These are phyloP conservation scores for Diaporthe sp. DNA, from an alignment of 2,329 filamentous ascomycete genomes.

Conservation along the genomic window DNA sequence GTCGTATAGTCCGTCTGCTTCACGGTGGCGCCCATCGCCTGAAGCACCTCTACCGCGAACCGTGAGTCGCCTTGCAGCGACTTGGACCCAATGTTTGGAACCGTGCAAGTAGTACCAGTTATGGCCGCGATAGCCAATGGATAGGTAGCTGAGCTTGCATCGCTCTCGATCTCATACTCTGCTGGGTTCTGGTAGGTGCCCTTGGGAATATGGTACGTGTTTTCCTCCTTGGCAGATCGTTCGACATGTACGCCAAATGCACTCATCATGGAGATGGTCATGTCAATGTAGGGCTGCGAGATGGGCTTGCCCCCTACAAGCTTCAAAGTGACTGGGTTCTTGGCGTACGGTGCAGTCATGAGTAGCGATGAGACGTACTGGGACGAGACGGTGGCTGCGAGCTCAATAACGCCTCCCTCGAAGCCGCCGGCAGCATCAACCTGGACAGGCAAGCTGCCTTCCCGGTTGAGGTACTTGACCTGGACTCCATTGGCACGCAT, in stretches of 20 bases:
- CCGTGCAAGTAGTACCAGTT: constrained; percentile 93
- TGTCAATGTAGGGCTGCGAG: constrained; percentile 96
- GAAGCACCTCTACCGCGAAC: constrained; percentile 90
- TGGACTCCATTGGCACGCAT: constrained; percentile 87
- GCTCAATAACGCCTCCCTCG: constrained; percentile 86
- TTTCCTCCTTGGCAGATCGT: constrained; percentile 80
- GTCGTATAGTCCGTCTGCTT: constrained; percentile 88
- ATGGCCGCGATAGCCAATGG: constrained; percentile 94
- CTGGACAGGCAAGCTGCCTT: constrained; percentile 85
- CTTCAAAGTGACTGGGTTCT: constrained; percentile 89
- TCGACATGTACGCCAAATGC: constrained; percentile 88
- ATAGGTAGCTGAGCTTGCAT: constrained; percentile 97
- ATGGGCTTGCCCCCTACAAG: constrained; percentile 98
- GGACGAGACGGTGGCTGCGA: constrained; percentile 96
- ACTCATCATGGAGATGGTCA: constrained; percentile 98
- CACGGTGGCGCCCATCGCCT: constrained; percentile 94
- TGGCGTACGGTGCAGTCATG: constrained; percentile 97
- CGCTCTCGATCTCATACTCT: constrained; percentile 94
- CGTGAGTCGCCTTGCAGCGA: constrained; percentile 95
- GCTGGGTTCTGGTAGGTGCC: constrained; percentile 85
- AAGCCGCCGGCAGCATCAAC: constrained; percentile 88
- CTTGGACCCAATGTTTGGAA: constrained; percentile 93
- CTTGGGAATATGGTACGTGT: constrained; percentile 94
- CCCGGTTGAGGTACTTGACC: constrained; percentile 86
- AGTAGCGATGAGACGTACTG: constrained; percentile 98